phyloP scores from a whole-genome alignment of 73 alveolate species.

The Tetrahymena malaccensis region DNA sequence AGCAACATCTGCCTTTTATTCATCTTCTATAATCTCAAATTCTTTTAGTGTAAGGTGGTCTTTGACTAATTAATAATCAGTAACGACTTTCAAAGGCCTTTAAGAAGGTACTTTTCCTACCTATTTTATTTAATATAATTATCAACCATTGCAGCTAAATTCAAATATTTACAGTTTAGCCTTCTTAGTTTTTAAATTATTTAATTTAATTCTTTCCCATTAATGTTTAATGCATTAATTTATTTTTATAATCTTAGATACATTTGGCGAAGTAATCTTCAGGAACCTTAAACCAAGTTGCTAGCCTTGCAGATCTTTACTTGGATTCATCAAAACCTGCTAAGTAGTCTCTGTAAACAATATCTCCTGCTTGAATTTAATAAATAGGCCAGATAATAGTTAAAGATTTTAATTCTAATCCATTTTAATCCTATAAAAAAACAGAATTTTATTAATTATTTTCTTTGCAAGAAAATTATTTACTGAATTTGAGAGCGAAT shows the following conservation, averaged over 20 bases:
- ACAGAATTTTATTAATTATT: not conserved
- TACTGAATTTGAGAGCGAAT: slow-evolving; percentile 42
- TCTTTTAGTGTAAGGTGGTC: slow-evolving; percentile 55
- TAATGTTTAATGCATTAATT: not conserved
- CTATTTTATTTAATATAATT: not conserved
- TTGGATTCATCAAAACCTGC: slow-evolving; percentile 69
- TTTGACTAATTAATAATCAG: slow-evolving; percentile 70
- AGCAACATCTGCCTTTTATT: slow-evolving; percentile 63
- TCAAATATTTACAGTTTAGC: not conserved
- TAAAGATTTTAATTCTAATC: slow-evolving; percentile 60
- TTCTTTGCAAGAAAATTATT: not conserved
- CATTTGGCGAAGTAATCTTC: slow-evolving; percentile 58
- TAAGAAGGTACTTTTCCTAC: not conserved
- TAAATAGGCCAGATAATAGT: slow-evolving; percentile 73
- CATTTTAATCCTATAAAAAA: slow-evolving; percentile 35
- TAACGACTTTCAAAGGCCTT: slow-evolving; percentile 50
- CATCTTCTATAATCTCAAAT: slow-evolving; percentile 51
- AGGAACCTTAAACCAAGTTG: slow-evolving; percentile 88
- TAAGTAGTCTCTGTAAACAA: slow-evolving; percentile 75
- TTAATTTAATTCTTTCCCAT: not conserved
- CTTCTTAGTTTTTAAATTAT: not conserved
- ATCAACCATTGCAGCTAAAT: slow-evolving; percentile 7
- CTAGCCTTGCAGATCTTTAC: slow-evolving; percentile 79
- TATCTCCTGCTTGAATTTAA: slow-evolving; percentile 56
- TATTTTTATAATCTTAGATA: slow-evolving; percentile 35